A percentile compares a stretch with the other conserved stretches of the same genome.
Conservation (phyloP, 2,329 filamentous ascomycete species). For the Tolypocladium tropicale region DNA sequence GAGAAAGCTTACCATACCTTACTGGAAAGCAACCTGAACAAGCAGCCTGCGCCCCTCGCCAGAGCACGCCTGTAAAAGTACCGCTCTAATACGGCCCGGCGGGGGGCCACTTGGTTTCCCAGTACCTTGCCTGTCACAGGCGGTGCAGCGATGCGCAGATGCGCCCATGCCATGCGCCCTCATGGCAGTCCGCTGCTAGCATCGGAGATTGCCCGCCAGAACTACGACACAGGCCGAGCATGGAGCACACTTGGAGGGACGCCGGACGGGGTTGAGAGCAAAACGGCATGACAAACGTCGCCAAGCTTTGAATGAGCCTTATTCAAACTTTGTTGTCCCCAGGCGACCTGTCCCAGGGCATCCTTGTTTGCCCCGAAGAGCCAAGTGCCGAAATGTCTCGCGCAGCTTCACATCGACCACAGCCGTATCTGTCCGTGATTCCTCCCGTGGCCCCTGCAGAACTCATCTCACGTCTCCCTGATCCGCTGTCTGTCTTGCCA, state of each 20-base stretch:
- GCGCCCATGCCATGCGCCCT: not conserved
- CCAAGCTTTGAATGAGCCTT: not conserved
- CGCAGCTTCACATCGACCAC: not conserved
- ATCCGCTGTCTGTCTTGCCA: not conserved
- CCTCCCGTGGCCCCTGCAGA: not conserved
- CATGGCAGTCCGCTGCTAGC: not conserved
- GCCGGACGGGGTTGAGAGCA: too few relatives aligned
- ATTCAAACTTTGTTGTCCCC: not conserved
- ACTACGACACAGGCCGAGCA: too few relatives aligned
- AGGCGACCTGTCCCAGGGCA: not conserved
- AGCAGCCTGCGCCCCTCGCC: too few relatives aligned
- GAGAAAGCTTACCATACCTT: not conserved
- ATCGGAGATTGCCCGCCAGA: not conserved
- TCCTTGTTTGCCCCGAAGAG: not conserved
- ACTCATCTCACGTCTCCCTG: not conserved
- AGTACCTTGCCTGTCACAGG: too few relatives aligned
- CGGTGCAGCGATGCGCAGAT: too few relatives aligned
- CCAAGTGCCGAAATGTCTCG: not conserved
- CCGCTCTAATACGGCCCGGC: too few relatives aligned
- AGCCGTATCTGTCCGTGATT: not conserved
- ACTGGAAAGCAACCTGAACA: too few relatives aligned
- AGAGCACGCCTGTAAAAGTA: too few relatives aligned
- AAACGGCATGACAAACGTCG: not conserved
- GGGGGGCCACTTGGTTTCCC: too few relatives aligned
- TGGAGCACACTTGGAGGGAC: too few relatives aligned